Evolutionary conservation across 768 basidiomycete species (phyloP), one percentile per base, ranked within the genome.

Genomic region (Tephrocybe rancida): DNA sequence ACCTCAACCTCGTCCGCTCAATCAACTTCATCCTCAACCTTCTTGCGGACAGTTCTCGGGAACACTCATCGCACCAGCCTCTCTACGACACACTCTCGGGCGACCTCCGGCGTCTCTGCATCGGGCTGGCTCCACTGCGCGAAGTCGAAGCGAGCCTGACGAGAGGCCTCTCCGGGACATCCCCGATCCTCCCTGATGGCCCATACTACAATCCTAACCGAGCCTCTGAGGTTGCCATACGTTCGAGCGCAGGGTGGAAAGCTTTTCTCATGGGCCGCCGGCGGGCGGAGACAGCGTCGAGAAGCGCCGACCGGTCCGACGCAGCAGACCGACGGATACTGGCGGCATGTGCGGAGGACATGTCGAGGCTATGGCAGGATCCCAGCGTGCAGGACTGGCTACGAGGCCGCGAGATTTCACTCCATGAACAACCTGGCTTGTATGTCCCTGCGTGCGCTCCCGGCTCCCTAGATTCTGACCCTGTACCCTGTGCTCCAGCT

Each of bases 401-500:
- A 37, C 62, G 59, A 37, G 65, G 70, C 16, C 73, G 76, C 41
- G 75, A 77, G 5, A 76, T 86, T 32, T 59, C 62, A 9, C 69
- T 85, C 44, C 73, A 82, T 62, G 82, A 84, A 48, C 83, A 84
- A 57, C 77, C 82, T 25, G 82, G 83, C 46, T 87, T 85, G 85
- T 86, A 57, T 65, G 84, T 80, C 32, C 1, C 26, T 34, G 13
- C 19, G 39, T 44, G 16, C 18, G 42, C 25, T 22, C 35, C 32
- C 57, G 11, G 47, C 11, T 32, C 13, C 34, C 25, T 26, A 49
- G 6, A 43, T 21, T 25, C 42, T 18, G 22, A 35, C 13, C 5
- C 8, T 26, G 13, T 18, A 14, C 25, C 37, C 41, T 34, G 39
- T n/a, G n/a, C n/a, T n/a, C n/a, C 44, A 88, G 87, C 62, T 88